These are phyloP conservation scores for Termitomyces eurrhizus DNA, from an alignment of 768 basidiomycete species.

Conservation along the genomic window DNA sequence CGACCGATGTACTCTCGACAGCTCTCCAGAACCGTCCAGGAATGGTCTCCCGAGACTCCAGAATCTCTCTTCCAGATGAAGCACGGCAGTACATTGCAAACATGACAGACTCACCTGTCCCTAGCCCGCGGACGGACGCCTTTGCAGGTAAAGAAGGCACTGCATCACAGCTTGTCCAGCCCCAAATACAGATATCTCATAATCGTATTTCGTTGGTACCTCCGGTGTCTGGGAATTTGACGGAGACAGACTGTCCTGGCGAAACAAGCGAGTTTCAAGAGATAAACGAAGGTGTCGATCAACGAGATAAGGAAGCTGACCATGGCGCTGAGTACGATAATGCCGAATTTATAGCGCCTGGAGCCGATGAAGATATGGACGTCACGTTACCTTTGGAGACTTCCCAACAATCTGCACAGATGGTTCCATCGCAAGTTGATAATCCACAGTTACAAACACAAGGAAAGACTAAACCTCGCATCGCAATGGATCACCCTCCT, in stretches of 20 bases:
- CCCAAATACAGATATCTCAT: slow-evolving; percentile 6
- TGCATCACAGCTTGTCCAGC: slow-evolving; percentile 6
- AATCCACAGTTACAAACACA: slow-evolving; percentile 9
- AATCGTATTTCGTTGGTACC: slow-evolving; percentile 1
- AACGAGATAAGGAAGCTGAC: slow-evolving; percentile 35
- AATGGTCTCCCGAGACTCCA: slow-evolving; percentile 55
- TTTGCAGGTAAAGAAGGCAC: slow-evolving; percentile 27
- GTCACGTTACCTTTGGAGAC: slow-evolving; percentile 11
- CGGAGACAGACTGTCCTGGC: slow-evolving; percentile 12
- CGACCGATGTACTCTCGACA: slow-evolving; percentile 27
- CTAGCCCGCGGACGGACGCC: slow-evolving; percentile 45
- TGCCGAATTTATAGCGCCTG: slow-evolving; percentile 17
- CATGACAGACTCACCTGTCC: slow-evolving; percentile 59
- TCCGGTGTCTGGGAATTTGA: not conserved
- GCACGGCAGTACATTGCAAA: slow-evolving; percentile 68
- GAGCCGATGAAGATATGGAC: slow-evolving; percentile 29
- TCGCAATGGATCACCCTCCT: slow-evolving; percentile 45
- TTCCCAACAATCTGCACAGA: slow-evolving; percentile 9
- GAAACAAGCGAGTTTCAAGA: slow-evolving; percentile 59
- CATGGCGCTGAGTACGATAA: slow-evolving; percentile 29
- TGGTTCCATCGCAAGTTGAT: slow-evolving; percentile 3
- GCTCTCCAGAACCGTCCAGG: slow-evolving; percentile 31
- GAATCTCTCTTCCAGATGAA: slow-evolving; percentile 72
- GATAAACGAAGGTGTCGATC: slow-evolving; percentile 47
- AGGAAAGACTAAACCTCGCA: slow-evolving; percentile 27